A percentile compares a stretch with the other conserved stretches of the same genome.
Evolutionary conservation across 768 basidiomycete species (phyloP).

Genomic region (Antrodiella citrinella): DNA sequence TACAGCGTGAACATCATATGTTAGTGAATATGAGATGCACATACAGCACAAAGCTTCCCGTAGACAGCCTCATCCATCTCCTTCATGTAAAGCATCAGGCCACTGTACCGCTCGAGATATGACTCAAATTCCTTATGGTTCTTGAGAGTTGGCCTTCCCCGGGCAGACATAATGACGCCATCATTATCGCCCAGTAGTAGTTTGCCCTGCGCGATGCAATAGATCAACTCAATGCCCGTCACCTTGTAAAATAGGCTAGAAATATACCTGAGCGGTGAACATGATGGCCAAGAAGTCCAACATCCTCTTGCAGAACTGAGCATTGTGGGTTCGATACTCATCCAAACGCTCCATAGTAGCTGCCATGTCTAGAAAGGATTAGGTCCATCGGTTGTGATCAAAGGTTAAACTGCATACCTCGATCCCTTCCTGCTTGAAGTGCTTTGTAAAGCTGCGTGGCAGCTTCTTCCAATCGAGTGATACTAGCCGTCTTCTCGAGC

Average conservation of each 20-base stretch:
- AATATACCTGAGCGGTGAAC: conserved; percentile 78
- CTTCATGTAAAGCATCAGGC: conserved; percentile 85
- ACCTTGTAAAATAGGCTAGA: background rate
- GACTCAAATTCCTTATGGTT: conserved; percentile 71
- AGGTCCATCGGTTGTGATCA: background rate
- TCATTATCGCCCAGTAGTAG: conserved; percentile 55
- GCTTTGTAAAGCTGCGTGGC: conserved; percentile 92
- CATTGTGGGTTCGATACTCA: conserved; percentile 85
- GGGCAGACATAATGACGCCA: conserved; percentile 40
- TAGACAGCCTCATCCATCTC: conserved; percentile 93
- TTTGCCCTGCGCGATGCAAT: conserved; percentile 40
- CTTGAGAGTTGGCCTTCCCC: conserved; percentile 40
- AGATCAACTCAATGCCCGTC: conserved; percentile 2
- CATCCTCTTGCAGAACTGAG: conserved; percentile 89
- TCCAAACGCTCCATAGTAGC: conserved; percentile 89
- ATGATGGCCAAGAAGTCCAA: conserved; percentile 87
- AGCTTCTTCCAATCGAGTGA: conserved; percentile 73
- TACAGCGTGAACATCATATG: background rate
- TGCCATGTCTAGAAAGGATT: conserved; percentile 90
- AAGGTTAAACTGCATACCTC: conserved; percentile 41
- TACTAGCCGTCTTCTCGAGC: conserved; percentile 68
- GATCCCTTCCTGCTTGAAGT: conserved; percentile 80
- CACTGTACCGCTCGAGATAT: conserved; percentile 83
- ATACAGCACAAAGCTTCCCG: conserved; percentile 81
- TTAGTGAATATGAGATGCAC: conserved; percentile 17